These are phyloP conservation scores for Picea abies DNA, from an alignment of 83 land plant species.

Conservation along the genomic window DNA sequence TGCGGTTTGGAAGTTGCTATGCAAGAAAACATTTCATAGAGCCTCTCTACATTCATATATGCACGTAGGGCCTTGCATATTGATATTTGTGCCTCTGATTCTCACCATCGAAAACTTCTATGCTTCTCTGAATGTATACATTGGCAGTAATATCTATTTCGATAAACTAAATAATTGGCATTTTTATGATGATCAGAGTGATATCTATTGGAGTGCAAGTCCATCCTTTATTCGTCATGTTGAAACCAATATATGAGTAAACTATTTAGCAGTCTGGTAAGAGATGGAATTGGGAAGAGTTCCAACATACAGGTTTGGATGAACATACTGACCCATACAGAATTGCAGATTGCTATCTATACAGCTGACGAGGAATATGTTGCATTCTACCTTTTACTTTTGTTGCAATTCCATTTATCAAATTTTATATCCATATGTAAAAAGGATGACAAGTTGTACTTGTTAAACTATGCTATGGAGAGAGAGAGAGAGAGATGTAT, in stretches of 20 bases:
- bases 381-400: no score
- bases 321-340: no score
- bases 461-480: no score
- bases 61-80: background rate
- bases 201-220: constrained; percentile 1
- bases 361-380: no score
- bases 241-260: background rate
- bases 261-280: background rate
- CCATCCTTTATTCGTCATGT: background rate
- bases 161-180: background rate
- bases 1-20: background rate
- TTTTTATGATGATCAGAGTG: background rate
- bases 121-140: background rate
- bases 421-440: no score
- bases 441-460: no score
- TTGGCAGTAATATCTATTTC: background rate
- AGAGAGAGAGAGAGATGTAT: no score
- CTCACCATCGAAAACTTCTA: background rate
- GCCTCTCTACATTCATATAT: background rate
- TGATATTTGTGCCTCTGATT: background rate
- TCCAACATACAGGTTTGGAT: background rate
- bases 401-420: no score
- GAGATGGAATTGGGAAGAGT: background rate
- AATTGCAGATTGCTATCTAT: no score
- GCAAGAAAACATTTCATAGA: background rate